Percentiles rank a stretch among this genome's conserved stretches.
These are phyloP conservation scores for Geotrichum armillariae DNA, from an alignment of 1,139 yeast genomes.

Conservation along the genomic window DNA sequence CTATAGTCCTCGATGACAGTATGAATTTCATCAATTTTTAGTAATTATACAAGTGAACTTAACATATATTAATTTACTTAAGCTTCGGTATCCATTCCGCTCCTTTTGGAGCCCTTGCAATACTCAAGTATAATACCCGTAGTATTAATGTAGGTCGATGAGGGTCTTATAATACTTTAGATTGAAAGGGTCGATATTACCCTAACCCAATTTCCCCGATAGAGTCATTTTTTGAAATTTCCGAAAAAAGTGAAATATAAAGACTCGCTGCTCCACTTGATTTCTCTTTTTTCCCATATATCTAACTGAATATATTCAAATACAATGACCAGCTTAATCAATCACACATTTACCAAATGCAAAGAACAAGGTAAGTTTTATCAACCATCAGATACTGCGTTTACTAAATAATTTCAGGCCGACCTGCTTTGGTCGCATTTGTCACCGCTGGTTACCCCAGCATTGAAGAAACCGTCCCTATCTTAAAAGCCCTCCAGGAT, in stretches of 20 bases:
- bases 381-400: not conserved
- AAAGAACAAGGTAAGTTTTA: constrained; percentile 51
- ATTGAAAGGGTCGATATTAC: not conserved
- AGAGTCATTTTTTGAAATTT: constrained; percentile 11
- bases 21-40: constrained; percentile 20
- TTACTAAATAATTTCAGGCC: constrained; percentile 39
- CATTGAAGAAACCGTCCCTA: constrained; percentile 81
- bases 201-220: constrained; percentile 11
- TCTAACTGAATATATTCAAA: not conserved
- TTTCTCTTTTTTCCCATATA: no score
- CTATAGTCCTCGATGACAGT: constrained; percentile 13
- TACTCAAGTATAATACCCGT: no score
- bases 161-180: not conserved
- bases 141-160: no score
- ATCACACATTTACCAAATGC: constrained; percentile 71
- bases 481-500: constrained; percentile 81
- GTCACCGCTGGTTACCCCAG: constrained; percentile 95
- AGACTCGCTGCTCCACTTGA: not conserved
- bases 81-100: no score
- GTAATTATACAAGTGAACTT: not conserved
- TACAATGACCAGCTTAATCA: constrained; percentile 63
- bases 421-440: constrained; percentile 88
- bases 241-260: not conserved
- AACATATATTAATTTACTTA: not conserved
- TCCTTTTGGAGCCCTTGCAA: no score